phyloP scores from a whole-genome alignment of 1,139 yeast species.

The Meyerozyma smithsonii region DNA sequence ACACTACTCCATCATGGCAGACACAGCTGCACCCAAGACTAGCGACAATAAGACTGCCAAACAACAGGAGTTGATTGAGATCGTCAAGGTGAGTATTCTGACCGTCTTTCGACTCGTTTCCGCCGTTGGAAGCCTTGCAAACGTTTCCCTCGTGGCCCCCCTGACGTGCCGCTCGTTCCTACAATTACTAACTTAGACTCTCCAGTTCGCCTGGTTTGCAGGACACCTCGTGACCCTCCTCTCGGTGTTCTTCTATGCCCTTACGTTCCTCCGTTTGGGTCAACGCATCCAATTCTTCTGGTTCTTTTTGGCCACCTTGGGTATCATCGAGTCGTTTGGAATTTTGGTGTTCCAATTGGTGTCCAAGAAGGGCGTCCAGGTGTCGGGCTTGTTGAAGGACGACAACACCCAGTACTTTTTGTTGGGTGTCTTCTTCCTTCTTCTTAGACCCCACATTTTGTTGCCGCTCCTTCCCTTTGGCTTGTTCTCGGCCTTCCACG shows the following conservation, averaged over 20 bases:
- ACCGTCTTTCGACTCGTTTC: not conserved
- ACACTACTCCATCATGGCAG: not conserved
- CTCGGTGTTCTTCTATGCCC: conserved; percentile 48
- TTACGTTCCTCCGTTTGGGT: conserved; percentile 33
- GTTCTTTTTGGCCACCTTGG: conserved; percentile 59
- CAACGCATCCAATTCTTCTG: conserved; percentile 31
- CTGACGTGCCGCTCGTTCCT: too few relatives aligned
- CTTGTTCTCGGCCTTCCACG: conserved; percentile 70
- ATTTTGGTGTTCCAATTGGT: conserved; percentile 61
- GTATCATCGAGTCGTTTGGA: conserved; percentile 72
- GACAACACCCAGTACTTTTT: conserved; percentile 66
- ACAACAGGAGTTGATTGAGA: conserved; percentile 1
- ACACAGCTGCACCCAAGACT: not conserved
- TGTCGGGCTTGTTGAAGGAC: conserved; percentile 37
- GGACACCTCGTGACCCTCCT: conserved; percentile 69
- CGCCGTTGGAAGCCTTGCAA: not conserved
- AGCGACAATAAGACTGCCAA: not conserved
- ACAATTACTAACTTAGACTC: conserved; percentile 23
- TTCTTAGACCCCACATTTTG: conserved; percentile 48
- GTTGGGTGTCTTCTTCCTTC: conserved; percentile 54
- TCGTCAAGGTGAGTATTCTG: not conserved
- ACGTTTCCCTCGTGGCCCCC: not conserved
- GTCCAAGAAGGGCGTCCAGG: conserved; percentile 25
- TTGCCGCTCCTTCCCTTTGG: conserved; percentile 62
- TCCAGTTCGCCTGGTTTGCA: conserved; percentile 59